These are phyloP conservation scores for Thymus quinquecostatus DNA, from an alignment of 257 asterid species.

Conservation along the genomic window DNA sequence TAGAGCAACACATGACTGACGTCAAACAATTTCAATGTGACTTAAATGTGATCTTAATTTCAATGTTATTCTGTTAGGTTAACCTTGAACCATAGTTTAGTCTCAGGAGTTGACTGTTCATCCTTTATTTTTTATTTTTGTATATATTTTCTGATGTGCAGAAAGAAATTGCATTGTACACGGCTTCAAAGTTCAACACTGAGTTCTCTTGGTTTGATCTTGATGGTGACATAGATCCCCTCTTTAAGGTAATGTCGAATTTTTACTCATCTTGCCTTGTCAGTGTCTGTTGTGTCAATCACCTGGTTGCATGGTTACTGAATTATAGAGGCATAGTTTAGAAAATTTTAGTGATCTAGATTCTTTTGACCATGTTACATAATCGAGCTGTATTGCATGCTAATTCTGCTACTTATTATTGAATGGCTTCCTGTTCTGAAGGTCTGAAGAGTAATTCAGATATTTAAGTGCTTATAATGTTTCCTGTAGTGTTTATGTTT, in stretches of 20 bases:
- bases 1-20: too few relatives aligned
- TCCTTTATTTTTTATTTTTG: background rate
- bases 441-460: background rate
- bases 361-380: background rate
- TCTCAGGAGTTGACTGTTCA: constrained; percentile 5
- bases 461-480: too few relatives aligned
- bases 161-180: constrained; percentile 97
- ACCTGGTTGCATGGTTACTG: background rate
- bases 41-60: constrained; percentile 5
- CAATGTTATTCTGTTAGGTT: constrained; percentile 26
- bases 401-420: background rate
- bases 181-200: constrained; percentile 91
- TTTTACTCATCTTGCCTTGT: constrained; percentile 15
- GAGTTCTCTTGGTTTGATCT: constrained; percentile 98
- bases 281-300: constrained; percentile 7
- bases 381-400: background rate
- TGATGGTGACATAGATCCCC: constrained; percentile 98
- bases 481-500: too few relatives aligned
- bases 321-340: background rate
- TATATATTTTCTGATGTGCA: constrained; percentile 48
- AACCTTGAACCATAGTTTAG: constrained; percentile 21
- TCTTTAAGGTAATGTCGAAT: constrained; percentile 78
- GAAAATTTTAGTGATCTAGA: background rate
- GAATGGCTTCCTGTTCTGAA: background rate
- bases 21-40: background rate